Evolutionary conservation across 2,329 filamentous ascomycete species (phyloP), one percentile per base, ranked within the genome.

Genomic region (Xylariaceae sp.): DNA sequence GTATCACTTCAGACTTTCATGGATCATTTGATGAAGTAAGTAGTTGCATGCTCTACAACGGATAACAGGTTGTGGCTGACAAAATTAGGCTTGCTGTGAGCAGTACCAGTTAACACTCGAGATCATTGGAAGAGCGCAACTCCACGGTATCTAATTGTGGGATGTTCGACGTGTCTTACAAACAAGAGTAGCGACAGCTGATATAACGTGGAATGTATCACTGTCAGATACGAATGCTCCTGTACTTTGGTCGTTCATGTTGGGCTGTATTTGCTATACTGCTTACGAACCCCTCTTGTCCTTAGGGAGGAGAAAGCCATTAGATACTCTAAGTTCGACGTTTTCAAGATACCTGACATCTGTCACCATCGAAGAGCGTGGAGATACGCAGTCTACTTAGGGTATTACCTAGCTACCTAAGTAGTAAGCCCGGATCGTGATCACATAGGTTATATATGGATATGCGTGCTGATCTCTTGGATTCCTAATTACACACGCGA

Each of bases 11-110:
- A 97, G 73, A 97, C 92, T 1, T 99, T 99, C 70, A 99, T 99
- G 94, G 94, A 99, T 67, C 92, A 97, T 74, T 77, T 99, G 70
- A 99, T 99, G 94, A 99, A 99, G 89, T 92, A 79, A 74, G 86
- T 79, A 5, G n/a, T 41, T 10, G 8, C 19, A 3, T n/a, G 19
- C 9, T 8, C 39, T 53, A 19, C 46, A 18, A 26, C 10, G 8
- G 30, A 13, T 22, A 26, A 30, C 13, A 13, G 13, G 41, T 9
- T 34, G 32, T 30, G 15, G 47, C 45, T 55, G 37, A 57, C 46
- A 12, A 53, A 32, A 40, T 37, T 41, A 68, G 80, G 65, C 72
- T 85, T 68, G 82, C 83, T 49, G 82, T 85, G 15, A 85, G 81
- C 58, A 82, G 82, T 52, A 85, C 82, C 7, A 85, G 81, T 63